Percentiles rank a stretch among this genome's conserved stretches.
phyloP scores from a whole-genome alignment of 768 basidiomycete species.

The Leccinum barrowsii region DNA sequence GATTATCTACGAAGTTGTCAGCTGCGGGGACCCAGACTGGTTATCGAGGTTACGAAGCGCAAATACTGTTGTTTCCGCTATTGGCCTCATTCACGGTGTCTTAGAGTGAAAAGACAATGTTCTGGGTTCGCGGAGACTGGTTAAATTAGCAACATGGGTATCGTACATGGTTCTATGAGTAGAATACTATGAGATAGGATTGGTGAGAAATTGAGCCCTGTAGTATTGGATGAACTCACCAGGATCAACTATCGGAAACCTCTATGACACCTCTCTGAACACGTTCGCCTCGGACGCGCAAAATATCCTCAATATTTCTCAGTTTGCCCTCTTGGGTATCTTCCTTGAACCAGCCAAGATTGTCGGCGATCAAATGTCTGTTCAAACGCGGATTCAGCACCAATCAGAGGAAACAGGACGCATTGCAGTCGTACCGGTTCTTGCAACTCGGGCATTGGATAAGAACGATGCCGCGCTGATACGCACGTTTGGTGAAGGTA shows the following conservation, averaged over 20 bases:
- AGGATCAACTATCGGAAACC: conserved; percentile 33
- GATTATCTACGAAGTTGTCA: background rate
- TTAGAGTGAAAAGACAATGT: conserved; percentile 7
- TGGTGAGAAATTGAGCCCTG: background rate
- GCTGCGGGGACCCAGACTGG: background rate
- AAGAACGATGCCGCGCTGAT: conserved; percentile 85
- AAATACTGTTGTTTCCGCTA: background rate
- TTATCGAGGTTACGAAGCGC: background rate
- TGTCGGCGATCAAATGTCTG: conserved; percentile 86
- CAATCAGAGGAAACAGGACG: background rate
- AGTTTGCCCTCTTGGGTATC: conserved; percentile 67
- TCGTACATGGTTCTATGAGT: conserved; percentile 6
- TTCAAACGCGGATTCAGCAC: background rate
- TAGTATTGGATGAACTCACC: conserved; percentile 2
- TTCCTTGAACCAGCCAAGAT: conserved; percentile 91
- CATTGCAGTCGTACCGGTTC: conserved; percentile 57
- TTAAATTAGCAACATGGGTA: conserved; percentile 3
- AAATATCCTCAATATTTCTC: conserved; percentile 78
- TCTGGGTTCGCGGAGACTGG: conserved; percentile 25
- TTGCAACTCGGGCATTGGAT: conserved; percentile 90
- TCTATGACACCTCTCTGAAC: conserved; percentile 62
- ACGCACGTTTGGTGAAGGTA: conserved; percentile 80
- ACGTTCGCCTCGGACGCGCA: conserved; percentile 74
- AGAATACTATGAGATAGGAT: background rate
- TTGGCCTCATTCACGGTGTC: background rate